Percentiles rank a stretch among this genome's conserved stretches.
phyloP scores from a whole-genome alignment of 2,329 filamentous ascomycete genomes.

The Alternaria sp. region DNA sequence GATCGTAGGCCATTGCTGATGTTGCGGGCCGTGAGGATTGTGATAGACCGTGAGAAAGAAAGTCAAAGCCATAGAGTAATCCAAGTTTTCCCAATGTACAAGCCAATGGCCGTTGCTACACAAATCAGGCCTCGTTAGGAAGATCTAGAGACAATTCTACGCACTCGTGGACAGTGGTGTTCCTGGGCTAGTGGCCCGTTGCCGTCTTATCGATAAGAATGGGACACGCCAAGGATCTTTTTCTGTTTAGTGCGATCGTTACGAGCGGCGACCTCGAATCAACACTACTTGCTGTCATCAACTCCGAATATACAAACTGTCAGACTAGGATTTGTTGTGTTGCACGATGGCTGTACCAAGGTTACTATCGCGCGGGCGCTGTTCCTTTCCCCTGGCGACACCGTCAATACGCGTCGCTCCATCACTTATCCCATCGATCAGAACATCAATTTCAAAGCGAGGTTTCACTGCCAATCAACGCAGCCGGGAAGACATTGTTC shows the following conservation, averaged over 20 bases:
- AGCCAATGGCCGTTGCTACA: no score
- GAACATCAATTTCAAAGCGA: constrained; percentile 18
- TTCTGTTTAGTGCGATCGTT: not conserved
- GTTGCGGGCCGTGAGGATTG: no score
- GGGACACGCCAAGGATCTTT: constrained; percentile 10
- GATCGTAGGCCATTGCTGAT: no score
- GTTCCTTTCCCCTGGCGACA: constrained; percentile 21
- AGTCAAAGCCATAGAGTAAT: no score
- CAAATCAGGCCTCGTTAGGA: no score
- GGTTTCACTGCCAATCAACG: constrained; percentile 23
- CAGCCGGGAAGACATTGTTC: constrained; percentile 10
- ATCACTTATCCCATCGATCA: constrained; percentile 18
- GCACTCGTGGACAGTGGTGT: no score
- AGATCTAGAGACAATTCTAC: no score
- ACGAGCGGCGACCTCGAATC: not conserved
- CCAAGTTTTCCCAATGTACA: no score
- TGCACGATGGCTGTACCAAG: constrained; percentile 28
- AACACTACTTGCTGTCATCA: not conserved
- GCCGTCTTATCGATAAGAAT: constrained; percentile 14
- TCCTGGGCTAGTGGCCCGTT: not conserved
- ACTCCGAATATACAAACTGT: not conserved
- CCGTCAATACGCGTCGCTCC: constrained; percentile 18
- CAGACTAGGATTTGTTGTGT: not conserved
- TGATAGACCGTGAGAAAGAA: no score
- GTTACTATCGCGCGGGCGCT: constrained; percentile 17